A percentile compares a stretch with the other conserved stretches of the same genome.
These are phyloP conservation scores for Dinochytrium kinnereticum DNA, from an alignment of 371 early-diverging fungal species.

Conservation along the genomic window DNA sequence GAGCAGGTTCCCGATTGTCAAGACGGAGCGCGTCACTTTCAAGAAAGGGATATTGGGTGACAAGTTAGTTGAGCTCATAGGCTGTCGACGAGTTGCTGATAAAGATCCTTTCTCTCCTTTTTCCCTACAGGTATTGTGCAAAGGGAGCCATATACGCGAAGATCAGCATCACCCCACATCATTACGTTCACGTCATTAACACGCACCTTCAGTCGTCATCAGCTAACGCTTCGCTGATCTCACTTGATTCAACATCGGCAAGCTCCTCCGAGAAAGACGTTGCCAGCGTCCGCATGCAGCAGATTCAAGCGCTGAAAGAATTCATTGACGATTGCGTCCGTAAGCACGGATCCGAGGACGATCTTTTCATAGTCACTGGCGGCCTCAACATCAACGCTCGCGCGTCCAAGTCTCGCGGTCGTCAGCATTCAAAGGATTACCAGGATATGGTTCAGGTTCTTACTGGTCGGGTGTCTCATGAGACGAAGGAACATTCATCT, in stretches of 20 bases:
- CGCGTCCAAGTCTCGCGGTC: conserved; percentile 32
- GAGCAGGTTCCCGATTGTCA: conserved; percentile 71
- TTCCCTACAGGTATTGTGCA: conserved; percentile 16
- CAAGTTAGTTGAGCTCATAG: too few species aligned
- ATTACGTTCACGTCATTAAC: conserved; percentile 72
- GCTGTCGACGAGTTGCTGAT: not conserved
- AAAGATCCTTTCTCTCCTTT: not conserved
- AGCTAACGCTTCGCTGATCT: conserved; percentile 14
- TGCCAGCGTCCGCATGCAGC: conserved; percentile 51
- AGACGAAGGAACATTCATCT: conserved; percentile 25
- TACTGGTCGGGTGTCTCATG: too few species aligned
- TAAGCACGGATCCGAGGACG: conserved; percentile 53
- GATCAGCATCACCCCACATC: conserved; percentile 54
- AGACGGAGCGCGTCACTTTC: conserved; percentile 63
- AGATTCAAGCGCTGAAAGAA: conserved; percentile 66
- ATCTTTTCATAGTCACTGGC: conserved; percentile 64
- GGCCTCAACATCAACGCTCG: conserved; percentile 77
- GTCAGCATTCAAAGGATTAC: conserved; percentile 64
- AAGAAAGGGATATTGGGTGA: conserved; percentile 72
- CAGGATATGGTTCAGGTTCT: conserved; percentile 69
- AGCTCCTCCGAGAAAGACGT: conserved; percentile 30
- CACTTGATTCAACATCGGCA: not conserved
- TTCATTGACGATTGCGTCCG: conserved; percentile 61
- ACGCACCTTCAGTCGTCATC: conserved; percentile 75
- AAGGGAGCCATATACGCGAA: conserved; percentile 84